Percentiles rank a stretch among this genome's conserved stretches.
These are phyloP conservation scores for Mucor racemosus DNA, from an alignment of 371 early-diverging fungal genomes.

Conservation along the genomic window DNA sequence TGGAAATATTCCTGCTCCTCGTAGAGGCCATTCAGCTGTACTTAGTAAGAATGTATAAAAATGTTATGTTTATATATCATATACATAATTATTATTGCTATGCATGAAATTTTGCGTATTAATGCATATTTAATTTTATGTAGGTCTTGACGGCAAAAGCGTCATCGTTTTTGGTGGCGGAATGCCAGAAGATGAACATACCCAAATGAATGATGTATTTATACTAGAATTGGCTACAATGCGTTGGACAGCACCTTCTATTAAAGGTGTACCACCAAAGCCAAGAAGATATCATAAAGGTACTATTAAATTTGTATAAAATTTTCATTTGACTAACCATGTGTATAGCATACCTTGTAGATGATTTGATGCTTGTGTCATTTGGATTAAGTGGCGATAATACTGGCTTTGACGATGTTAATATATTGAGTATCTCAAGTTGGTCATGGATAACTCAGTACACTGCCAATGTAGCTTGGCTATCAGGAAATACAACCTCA, in stretches of 20 bases:
- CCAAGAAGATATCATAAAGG: conserved; percentile 52
- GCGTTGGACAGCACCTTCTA: conserved; percentile 45
- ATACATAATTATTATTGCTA: neutral
- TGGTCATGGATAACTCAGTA: conserved; percentile 43
- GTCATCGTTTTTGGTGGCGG: conserved; percentile 50
- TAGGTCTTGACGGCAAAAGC: conserved; percentile 28
- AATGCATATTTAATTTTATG: neutral
- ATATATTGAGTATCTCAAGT: conserved; percentile 30
- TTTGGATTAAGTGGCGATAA: conserved; percentile 32
- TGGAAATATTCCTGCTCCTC: conserved; percentile 52
- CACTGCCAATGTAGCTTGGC: conserved; percentile 25
- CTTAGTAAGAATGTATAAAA: conserved; percentile 30
- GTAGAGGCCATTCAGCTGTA: conserved; percentile 48
- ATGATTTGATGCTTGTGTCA: conserved; percentile 33
- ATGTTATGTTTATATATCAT: neutral
- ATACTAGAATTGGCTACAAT: conserved; percentile 38
- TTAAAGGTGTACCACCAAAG: conserved; percentile 40
- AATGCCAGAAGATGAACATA: conserved; percentile 25
- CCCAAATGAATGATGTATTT: conserved; percentile 44
- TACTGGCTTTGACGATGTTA: conserved; percentile 30
- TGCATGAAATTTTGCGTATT: neutral
- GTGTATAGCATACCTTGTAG: conserved; percentile 28
- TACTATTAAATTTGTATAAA: neutral
- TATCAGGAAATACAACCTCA: conserved; percentile 15
- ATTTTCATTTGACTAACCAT: neutral